Evolutionary conservation across 2,329 filamentous ascomycete genomes (phyloP), one percentile per base, ranked within the genome.

Genomic region (Alternaria arborescens): DNA sequence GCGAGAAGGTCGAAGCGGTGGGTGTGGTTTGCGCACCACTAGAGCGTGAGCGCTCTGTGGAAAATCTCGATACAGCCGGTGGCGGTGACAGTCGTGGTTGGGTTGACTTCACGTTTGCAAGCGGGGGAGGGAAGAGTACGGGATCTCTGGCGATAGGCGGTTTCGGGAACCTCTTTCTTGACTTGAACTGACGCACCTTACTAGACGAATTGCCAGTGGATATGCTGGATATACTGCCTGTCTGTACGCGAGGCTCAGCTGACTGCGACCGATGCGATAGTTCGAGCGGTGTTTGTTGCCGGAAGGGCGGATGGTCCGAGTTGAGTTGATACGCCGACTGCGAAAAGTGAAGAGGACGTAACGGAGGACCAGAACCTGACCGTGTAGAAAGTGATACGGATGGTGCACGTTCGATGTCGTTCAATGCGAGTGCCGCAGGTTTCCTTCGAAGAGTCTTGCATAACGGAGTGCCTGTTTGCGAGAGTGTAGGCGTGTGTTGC

Each of bases 371-470:
- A 44, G 65, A 64, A 10, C 48, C 60, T 48, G 62, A 59, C 26
- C 54, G 61, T 8, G 52, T 57, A 3, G 63, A 48, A 36, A 40
- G 52, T 12, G 66, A 61, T 7, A 67, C 54, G 1, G 70, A 69
- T 10, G 71, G 66, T 8, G 71, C 65, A 46, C 74, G 73, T 55
- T 78, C 75, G 41, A 73, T 52, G 22, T 72, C 61, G 59, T 73
- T 76, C 58, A 80, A 59, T 20, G 69, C 67, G 22, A 71, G 64
- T 4, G 77, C 70, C 7, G 77, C 77, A n/a, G 76, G 61, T 59
- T 77, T 79, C 52, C 78, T 74, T 59, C 75, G 73, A 38, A 80
- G 67, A 20, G 73, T 72, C 60, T 70, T 78, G 42, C 73, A 72
- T n/a, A 66, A 57, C 40, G 73, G 71, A 14, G 74, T 72, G 12